A percentile compares a stretch with the other conserved stretches of the same genome.
These are phyloP conservation scores for Leccinum sublutescens DNA, from an alignment of 768 basidiomycete genomes.

Conservation along the genomic window DNA sequence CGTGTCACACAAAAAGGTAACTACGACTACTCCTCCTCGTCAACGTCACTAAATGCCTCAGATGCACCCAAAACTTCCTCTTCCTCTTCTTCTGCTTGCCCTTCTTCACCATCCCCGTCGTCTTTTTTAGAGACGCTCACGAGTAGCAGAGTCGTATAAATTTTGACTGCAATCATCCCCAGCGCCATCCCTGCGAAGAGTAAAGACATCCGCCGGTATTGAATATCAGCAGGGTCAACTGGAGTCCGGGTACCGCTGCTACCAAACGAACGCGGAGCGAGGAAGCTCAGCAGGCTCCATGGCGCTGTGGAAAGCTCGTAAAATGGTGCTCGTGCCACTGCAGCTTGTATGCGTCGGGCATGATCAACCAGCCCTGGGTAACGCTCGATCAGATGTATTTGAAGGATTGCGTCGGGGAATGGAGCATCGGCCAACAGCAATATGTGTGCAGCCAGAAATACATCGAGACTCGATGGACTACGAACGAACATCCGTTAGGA, in stretches of 20 bases:
- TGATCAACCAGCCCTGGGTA: conserved; percentile 61
- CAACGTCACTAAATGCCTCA: conserved; percentile 12
- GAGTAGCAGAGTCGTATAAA: conserved; percentile 17
- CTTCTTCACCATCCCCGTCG: not conserved
- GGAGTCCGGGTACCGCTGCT: conserved; percentile 10
- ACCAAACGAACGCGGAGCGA: conserved; percentile 36
- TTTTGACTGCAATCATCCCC: conserved; percentile 41
- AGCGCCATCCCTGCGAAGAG: conserved; percentile 49
- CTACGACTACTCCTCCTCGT: conserved; percentile 8
- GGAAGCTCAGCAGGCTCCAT: conserved; percentile 34
- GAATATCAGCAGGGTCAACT: conserved; percentile 41
- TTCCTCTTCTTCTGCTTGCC: conserved; percentile 16
- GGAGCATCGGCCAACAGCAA: conserved; percentile 57
- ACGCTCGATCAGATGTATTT: conserved; percentile 50
- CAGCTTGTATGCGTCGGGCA: conserved; percentile 48
- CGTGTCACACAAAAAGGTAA: conserved; percentile 8
- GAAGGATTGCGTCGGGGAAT: conserved; percentile 60
- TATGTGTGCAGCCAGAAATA: conserved; percentile 66
- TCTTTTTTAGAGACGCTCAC: not conserved
- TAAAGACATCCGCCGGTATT: conserved; percentile 51
- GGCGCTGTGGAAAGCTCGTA: conserved; percentile 19
- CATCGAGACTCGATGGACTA: conserved; percentile 64
- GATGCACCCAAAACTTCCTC: conserved; percentile 1
- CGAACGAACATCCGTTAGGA: not conserved
- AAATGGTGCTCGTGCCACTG: conserved; percentile 28